A percentile compares a stretch with the other conserved stretches of the same genome.
Evolutionary conservation across 2,329 filamentous ascomycete genomes (phyloP).

Genomic region (Piedraia hortae): DNA sequence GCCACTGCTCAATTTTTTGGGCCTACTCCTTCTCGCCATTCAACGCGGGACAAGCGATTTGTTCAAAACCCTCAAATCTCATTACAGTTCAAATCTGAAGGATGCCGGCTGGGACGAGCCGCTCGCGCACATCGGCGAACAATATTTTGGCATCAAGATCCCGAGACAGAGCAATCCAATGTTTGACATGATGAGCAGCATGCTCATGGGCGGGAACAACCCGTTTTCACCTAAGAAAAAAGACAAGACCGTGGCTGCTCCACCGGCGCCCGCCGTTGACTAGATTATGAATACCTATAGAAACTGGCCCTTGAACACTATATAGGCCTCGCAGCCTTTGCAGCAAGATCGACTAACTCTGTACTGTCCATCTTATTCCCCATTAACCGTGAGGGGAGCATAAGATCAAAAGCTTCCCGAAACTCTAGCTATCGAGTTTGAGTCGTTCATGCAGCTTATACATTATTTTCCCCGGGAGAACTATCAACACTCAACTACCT

Average conservation of each 20-base stretch:
- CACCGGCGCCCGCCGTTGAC: conserved; percentile 14
- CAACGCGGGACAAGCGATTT: conserved; percentile 54
- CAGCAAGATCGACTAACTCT: too few relatives aligned
- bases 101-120: conserved; percentile 52
- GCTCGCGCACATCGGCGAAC: conserved; percentile 68
- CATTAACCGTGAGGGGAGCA: too few relatives aligned
- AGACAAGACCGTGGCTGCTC: conserved; percentile 19
- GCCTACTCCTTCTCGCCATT: conserved; percentile 53
- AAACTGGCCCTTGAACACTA: too few relatives aligned
- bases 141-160: conserved; percentile 84
- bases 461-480: too few relatives aligned
- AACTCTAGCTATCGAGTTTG: too few relatives aligned
- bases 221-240: conserved; percentile 20
- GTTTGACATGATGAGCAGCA: conserved; percentile 91
- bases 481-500: too few relatives aligned
- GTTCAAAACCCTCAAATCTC: conserved; percentile 54
- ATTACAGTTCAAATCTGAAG: conserved; percentile 53
- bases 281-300: too few relatives aligned
- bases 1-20: conserved; percentile 86
- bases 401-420: too few relatives aligned
- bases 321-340: too few relatives aligned
- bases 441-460: too few relatives aligned
- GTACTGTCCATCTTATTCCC: too few relatives aligned
- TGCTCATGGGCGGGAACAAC: conserved; percentile 53
- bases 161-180: conserved; percentile 76